Percentiles rank a stretch among this genome's conserved stretches.
These are phyloP conservation scores for Pholiota microspora DNA, from an alignment of 768 basidiomycete species.

Conservation along the genomic window DNA sequence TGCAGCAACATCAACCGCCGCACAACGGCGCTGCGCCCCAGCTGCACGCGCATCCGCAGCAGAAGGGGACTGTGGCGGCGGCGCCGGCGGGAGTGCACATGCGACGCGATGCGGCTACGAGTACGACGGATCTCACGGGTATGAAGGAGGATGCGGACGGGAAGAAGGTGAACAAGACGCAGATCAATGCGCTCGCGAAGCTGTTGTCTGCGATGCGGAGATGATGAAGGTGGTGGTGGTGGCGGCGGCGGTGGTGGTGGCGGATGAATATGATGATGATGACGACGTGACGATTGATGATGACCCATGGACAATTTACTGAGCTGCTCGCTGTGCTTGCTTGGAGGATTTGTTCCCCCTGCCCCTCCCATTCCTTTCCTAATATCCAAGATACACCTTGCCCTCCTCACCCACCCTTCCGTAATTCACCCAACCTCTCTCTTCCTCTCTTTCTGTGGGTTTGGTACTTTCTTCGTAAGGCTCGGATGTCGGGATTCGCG, in stretches of 20 bases:
- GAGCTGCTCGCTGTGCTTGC: constrained; percentile 1
- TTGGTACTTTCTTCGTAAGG: not conserved
- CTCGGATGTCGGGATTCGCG: not conserved
- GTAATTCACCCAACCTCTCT: not conserved
- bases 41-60: not conserved
- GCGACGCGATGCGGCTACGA: constrained; percentile 67
- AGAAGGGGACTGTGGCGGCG: constrained; percentile 1
- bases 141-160: constrained; percentile 41
- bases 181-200: constrained; percentile 89
- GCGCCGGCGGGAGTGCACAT: constrained; percentile 31
- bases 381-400: constrained; percentile 14
- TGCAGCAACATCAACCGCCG: not conserved
- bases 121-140: constrained; percentile 67
- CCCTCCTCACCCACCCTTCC: not conserved
- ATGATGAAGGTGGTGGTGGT: not conserved
- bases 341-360: constrained; percentile 4
- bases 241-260: constrained; percentile 4
- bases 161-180: constrained; percentile 85
- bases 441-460: not conserved
- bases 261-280: constrained; percentile 12
- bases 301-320: constrained; percentile 12
- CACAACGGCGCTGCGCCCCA: not conserved
- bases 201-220: constrained; percentile 72
- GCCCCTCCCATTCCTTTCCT: constrained; percentile 1
- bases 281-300: constrained; percentile 14